Evolutionary conservation across 805 yeast species (phyloP).

Genomic region (Pichia membranifaciens): DNA sequence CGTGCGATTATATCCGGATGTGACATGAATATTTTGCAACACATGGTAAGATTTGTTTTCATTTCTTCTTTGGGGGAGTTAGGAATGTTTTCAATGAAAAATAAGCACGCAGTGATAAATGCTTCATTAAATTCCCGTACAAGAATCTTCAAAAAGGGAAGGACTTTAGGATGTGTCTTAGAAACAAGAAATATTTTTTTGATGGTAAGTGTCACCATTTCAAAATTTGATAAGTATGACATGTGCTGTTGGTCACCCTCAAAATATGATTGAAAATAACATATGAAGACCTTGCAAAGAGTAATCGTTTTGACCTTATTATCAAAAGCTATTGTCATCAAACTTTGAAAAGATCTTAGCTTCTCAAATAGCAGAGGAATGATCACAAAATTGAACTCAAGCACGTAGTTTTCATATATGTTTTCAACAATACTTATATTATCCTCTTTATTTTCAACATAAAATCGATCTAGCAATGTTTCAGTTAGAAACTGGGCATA

Average conservation of each 20-base stretch:
- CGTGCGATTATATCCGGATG: constrained; percentile 13
- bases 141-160: constrained; percentile 2
- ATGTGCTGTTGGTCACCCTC: neutral
- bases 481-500: constrained; percentile 5
- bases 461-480: constrained; percentile 14
- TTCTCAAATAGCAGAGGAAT: constrained; percentile 28
- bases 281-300: constrained; percentile 3
- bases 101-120: constrained; percentile 14
- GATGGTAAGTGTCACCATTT: neutral
- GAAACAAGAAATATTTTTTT: neutral
- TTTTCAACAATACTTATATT: constrained; percentile 10
- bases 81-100: constrained; percentile 8
- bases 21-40: constrained; percentile 23
- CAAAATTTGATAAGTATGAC: constrained; percentile 3
- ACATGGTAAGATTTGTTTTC: constrained; percentile 13
- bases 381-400: constrained; percentile 18
- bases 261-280: constrained; percentile 2
- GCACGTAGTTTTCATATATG: constrained; percentile 1
- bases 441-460: constrained; percentile 1
- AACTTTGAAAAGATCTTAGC: constrained; percentile 24
- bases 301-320: neutral
- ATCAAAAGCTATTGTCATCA: neutral
- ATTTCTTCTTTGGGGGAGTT: constrained; percentile 1
- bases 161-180: neutral
- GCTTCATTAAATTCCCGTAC: constrained; percentile 6